Percentiles rank a stretch among this genome's conserved stretches.
phyloP scores from a whole-genome alignment of 2,329 filamentous ascomycete genomes.

The Lizonia empirigonia region DNA sequence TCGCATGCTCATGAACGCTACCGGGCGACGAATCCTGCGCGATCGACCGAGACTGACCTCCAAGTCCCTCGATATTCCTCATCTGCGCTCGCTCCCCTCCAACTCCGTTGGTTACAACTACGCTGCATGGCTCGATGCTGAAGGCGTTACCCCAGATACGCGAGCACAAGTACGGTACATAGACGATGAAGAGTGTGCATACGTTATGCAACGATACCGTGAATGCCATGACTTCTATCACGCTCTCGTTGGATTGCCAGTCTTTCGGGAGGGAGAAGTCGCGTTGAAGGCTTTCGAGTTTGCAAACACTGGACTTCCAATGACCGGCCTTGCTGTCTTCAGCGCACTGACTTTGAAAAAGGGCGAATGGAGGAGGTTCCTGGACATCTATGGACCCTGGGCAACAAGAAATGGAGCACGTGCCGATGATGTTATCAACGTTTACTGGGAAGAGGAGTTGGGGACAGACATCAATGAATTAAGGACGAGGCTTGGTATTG shows the following conservation, averaged over 20 bases:
- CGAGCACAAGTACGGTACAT: slow-evolving; percentile 83
- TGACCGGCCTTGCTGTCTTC: slow-evolving; percentile 87
- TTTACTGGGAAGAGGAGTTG: slow-evolving; percentile 97
- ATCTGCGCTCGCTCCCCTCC: slow-evolving; percentile 72
- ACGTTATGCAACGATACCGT: slow-evolving; percentile 97
- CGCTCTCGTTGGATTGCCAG: slow-evolving; percentile 85
- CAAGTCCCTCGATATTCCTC: slow-evolving; percentile 66
- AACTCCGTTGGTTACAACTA: slow-evolving; percentile 83
- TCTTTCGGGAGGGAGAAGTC: slow-evolving; percentile 93
- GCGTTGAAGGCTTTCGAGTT: slow-evolving; percentile 99
- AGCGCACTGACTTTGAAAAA: slow-evolving; percentile 70
- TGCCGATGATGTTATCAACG: slow-evolving; percentile 83
- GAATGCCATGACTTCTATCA: slow-evolving; percentile 99
- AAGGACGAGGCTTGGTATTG: slow-evolving; percentile 76
- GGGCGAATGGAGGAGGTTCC: slow-evolving; percentile 70
- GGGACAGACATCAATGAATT: slow-evolving; percentile 81
- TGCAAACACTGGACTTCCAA: slow-evolving; percentile 88
- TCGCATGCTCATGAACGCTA: slow-evolving; percentile 84
- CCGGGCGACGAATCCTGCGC: slow-evolving; percentile 87
- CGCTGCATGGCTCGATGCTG: slow-evolving; percentile 87
- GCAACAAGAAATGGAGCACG: slow-evolving; percentile 80
- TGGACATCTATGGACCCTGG: slow-evolving; percentile 82
- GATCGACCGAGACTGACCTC: slow-evolving; percentile 89
- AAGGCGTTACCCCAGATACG: slow-evolving; percentile 92
- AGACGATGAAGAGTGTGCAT: slow-evolving; percentile 93